phyloP scores from a whole-genome alignment of 164 flowering plant genomes.

The Paratinospora sagittata region DNA sequence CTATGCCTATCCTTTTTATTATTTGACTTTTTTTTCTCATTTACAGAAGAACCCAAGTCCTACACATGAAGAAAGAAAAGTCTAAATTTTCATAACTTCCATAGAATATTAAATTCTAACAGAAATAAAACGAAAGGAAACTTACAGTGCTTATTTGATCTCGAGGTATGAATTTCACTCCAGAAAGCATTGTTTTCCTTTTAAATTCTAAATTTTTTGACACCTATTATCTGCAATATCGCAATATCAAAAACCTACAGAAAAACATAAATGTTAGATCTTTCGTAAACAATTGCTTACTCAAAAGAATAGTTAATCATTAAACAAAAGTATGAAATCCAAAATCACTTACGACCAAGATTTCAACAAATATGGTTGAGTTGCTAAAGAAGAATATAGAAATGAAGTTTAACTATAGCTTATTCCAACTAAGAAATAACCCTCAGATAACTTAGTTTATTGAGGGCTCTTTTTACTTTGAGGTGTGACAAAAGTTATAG shows the following conservation, averaged over 20 bases:
- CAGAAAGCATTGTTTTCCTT: conserved; percentile 51
- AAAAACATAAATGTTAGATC: neutral
- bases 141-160: conserved; percentile 47
- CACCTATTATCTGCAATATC: neutral
- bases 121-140: neutral
- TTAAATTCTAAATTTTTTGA: neutral
- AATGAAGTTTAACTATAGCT: no score
- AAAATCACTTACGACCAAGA: no score
- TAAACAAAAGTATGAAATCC: no score
- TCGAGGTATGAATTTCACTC: conserved; percentile 68
- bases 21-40: conserved; percentile 27
- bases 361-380: no score
- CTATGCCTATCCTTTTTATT: conserved; percentile 27
- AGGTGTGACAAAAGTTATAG: no score
- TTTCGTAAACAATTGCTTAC: no score
- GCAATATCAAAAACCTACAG: neutral
- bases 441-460: no score
- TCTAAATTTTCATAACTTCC: neutral
- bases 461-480: no score
- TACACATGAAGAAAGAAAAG: neutral
- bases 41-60: conserved; percentile 13
- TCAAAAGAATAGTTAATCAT: no score
- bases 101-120: neutral
- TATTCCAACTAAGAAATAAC: no score
- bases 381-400: no score